Percentiles rank a stretch among this genome's conserved stretches.
Conservation (phyloP, 768 basidiomycete species). For the Tylopilus intermedius region DNA sequence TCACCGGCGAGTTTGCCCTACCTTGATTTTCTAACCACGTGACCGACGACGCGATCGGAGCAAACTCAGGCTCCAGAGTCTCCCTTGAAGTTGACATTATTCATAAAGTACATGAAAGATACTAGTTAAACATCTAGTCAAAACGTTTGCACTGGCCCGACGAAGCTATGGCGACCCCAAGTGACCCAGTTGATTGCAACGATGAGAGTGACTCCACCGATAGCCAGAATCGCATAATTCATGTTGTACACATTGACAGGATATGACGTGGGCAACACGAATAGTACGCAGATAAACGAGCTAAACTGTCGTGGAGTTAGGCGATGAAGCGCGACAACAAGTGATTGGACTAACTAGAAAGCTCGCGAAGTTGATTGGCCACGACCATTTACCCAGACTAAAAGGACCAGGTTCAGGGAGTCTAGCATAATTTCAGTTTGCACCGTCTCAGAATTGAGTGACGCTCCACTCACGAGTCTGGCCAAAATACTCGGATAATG, state of each 20-base stretch:
- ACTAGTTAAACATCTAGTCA: neutral
- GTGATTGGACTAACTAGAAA: conserved; percentile 34
- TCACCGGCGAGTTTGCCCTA: too few relatives aligned
- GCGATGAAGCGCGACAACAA: neutral
- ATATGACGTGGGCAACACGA: conserved; percentile 51
- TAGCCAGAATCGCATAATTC: conserved; percentile 55
- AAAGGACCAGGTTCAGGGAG: conserved; percentile 47
- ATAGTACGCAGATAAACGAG: conserved; percentile 49
- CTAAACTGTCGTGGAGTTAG: conserved; percentile 37
- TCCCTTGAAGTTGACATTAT: neutral
- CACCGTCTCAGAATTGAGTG: neutral
- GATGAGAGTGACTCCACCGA: conserved; percentile 43
- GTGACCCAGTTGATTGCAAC: conserved; percentile 42
- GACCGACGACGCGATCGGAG: conserved; percentile 2
- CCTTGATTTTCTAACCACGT: conserved; percentile 11
- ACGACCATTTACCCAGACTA: conserved; percentile 48
- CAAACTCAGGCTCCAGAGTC: too few relatives aligned
- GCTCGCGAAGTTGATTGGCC: conserved; percentile 46
- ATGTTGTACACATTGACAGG: conserved; percentile 48
- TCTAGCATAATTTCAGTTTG: conserved; percentile 24
- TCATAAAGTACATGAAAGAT: neutral
- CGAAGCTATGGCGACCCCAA: conserved; percentile 45
- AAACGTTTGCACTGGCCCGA: conserved; percentile 41
- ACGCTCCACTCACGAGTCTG: conserved; percentile 35
- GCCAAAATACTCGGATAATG: conserved; percentile 55